Conservation (phyloP, 2,329 filamentous ascomycete species). For the Monilinia polystroma region DNA sequence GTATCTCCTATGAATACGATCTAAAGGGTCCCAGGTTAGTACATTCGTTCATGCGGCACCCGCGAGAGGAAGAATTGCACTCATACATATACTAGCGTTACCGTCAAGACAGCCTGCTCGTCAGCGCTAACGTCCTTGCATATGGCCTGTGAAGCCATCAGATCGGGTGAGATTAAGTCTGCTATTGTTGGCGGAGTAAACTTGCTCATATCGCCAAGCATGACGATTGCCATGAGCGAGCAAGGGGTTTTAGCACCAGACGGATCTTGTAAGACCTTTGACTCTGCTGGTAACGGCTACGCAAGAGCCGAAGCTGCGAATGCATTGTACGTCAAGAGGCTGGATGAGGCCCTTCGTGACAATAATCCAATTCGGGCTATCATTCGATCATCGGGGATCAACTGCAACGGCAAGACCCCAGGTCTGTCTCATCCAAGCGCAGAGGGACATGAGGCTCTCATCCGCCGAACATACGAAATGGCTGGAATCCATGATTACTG, state of each 20-base stretch:
- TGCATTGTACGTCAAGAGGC: conserved; percentile 56
- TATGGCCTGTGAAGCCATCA: conserved; percentile 31
- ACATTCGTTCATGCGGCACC: background rate
- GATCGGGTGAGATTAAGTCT: conserved; percentile 24
- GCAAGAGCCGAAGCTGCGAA: conserved; percentile 61
- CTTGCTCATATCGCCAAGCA: conserved; percentile 17
- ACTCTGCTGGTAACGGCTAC: conserved; percentile 61
- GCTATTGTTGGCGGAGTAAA: conserved; percentile 34
- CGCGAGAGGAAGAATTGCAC: background rate
- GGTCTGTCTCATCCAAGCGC: conserved; percentile 55
- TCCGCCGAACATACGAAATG: conserved; percentile 21
- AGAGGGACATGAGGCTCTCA: conserved; percentile 42
- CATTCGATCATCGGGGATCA: conserved; percentile 51
- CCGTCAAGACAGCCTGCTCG: conserved; percentile 46
- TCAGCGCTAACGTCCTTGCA: conserved; percentile 42
- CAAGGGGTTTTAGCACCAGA: conserved; percentile 25
- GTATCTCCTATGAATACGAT: conserved; percentile 46
- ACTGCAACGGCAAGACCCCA: conserved; percentile 57
- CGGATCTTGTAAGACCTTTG: conserved; percentile 49
- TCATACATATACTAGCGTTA: conserved; percentile 28
- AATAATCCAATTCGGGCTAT: conserved; percentile 57
- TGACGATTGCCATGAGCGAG: background rate
- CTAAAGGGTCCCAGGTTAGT: conserved; percentile 37
- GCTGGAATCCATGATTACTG: conserved; percentile 23
- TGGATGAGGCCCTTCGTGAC: conserved; percentile 56